A percentile compares a stretch with the other conserved stretches of the same genome.
These are phyloP conservation scores for Boletus sp. DNA, from an alignment of 768 basidiomycete genomes.

Conservation along the genomic window DNA sequence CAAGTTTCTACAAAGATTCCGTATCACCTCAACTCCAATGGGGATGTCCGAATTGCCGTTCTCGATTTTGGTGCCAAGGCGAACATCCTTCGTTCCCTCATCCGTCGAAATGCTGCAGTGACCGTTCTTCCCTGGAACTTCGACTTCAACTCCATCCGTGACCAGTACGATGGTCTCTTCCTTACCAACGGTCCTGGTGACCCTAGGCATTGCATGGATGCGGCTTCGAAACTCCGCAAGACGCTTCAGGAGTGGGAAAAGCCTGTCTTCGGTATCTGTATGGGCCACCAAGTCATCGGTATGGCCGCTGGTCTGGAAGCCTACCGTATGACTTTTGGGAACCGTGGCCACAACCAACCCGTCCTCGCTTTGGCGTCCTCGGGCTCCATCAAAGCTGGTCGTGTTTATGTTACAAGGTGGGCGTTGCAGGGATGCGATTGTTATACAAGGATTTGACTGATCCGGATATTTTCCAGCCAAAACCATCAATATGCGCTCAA, in stretches of 20 bases:
- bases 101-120: slow-evolving; percentile 86
- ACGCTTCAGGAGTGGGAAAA: slow-evolving; percentile 88
- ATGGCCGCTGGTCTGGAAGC: slow-evolving; percentile 96
- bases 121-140: slow-evolving; percentile 98
- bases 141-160: slow-evolving; percentile 90
- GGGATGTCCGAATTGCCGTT: slow-evolving; percentile 90
- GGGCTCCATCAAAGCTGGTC: slow-evolving; percentile 91
- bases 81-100: slow-evolving; percentile 91
- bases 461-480: slow-evolving; percentile 50
- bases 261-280: slow-evolving; percentile 97
- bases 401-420: slow-evolving; percentile 94
- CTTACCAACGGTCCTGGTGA: slow-evolving; percentile 97
- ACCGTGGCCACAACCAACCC: slow-evolving; percentile 98
- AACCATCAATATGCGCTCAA: slow-evolving; percentile 99
- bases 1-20: slow-evolving; percentile 85
- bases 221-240: slow-evolving; percentile 73
- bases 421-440: slow-evolving; percentile 5
- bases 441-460: background rate
- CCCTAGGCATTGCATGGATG: slow-evolving; percentile 85
- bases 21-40: slow-evolving; percentile 82
- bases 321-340: slow-evolving; percentile 99
- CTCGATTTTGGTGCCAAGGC: slow-evolving; percentile 98
- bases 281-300: slow-evolving; percentile 98
- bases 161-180: slow-evolving; percentile 93
- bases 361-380: slow-evolving; percentile 92